A percentile compares a stretch with the other conserved stretches of the same genome.
These are phyloP conservation scores for Cephalotrichum gorgonifer DNA, from an alignment of 2,329 filamentous ascomycete species.

Conservation along the genomic window DNA sequence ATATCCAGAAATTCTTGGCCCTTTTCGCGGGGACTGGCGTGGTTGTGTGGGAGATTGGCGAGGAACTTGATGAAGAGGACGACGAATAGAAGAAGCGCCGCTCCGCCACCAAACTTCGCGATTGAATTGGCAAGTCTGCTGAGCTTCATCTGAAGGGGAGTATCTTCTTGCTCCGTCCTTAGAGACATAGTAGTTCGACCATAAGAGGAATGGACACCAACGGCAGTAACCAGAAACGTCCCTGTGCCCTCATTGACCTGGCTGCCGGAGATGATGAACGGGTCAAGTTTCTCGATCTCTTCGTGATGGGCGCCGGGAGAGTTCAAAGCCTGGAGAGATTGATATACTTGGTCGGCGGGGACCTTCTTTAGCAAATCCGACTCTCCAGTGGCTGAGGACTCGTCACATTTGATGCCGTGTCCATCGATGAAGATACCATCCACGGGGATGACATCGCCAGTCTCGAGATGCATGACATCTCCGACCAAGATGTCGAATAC, in stretches of 20 bases:
- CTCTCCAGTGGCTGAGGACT: slow-evolving; percentile 65
- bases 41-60: slow-evolving; percentile 44
- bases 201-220: slow-evolving; percentile 43
- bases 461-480: slow-evolving; percentile 58
- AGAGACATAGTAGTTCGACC: slow-evolving; percentile 47
- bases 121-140: slow-evolving; percentile 22
- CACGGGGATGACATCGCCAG: slow-evolving; percentile 60
- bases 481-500: slow-evolving; percentile 59
- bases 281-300: slow-evolving; percentile 34
- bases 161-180: slow-evolving; percentile 37
- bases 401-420: slow-evolving; percentile 50
- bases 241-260: slow-evolving; percentile 44
- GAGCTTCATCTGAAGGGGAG: slow-evolving; percentile 45
- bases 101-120: slow-evolving; percentile 43
- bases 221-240: slow-evolving; percentile 42
- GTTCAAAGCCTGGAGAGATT: slow-evolving; percentile 25
- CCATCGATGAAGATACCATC: slow-evolving; percentile 58
- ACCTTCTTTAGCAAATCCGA: slow-evolving; percentile 63
- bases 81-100: slow-evolving; percentile 63
- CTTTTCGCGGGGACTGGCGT: slow-evolving; percentile 42
- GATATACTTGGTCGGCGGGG: slow-evolving; percentile 45
- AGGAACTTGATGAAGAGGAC: slow-evolving; percentile 72
- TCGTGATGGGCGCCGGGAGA: slow-evolving; percentile 26
- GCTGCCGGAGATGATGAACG: slow-evolving; percentile 51
- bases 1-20: slow-evolving; percentile 48